Base-by-base conservation (phyloP, 2,329 filamentous ascomycete genomes). In the Fusarium chlamydosporum region DNA sequence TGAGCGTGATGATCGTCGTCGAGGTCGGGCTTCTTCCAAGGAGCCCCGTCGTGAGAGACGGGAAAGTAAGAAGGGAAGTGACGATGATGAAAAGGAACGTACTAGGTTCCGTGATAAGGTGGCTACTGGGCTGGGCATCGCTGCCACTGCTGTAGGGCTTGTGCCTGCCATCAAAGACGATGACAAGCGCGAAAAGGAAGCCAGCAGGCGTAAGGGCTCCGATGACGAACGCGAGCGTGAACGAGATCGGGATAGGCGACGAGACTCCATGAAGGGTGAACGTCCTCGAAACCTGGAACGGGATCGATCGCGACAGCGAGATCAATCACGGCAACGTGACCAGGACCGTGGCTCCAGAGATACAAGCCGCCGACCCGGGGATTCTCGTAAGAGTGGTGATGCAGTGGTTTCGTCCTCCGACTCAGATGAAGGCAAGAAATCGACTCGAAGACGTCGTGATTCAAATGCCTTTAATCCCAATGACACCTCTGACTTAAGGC, bases 401-500 rank as follows among this genome's bases (percentile, higher is more conserved):
- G 74, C 72, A n/a, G 62, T 72, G 26, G 61, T 73, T 41, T 73
- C 79, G 60, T 55, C 79, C 66, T 75, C 84, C 5, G 76, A 79
- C 56, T 84, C 83, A 0, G 81, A 83, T 27, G 78, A 82, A 37
- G 76, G 72, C n/a, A 80, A 79, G 55, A 75, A 76, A 48, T 63
- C 76, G 10, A 77, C 78, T 18, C 80, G 83, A 41, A 80, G 81
- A 8, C 73, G 73, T 26, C 79, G 79, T 16, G 70, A 76, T 35
- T 78, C 83, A 1, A 75, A 77, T 41, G 79, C 78, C 3, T 88
- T 88, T 63, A 80, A 86, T 59, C 85, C 85, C 7, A 88, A 83
- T 29, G 82, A 88, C 67, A 80, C 84, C 4, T 80, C 79, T 31
- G 83, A 83, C 16, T 68, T 88, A 16, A 81, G 79, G 57, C 82